Conservation (phyloP, 2,329 filamentous ascomycete species). For the Cercospora brassicicola region DNA sequence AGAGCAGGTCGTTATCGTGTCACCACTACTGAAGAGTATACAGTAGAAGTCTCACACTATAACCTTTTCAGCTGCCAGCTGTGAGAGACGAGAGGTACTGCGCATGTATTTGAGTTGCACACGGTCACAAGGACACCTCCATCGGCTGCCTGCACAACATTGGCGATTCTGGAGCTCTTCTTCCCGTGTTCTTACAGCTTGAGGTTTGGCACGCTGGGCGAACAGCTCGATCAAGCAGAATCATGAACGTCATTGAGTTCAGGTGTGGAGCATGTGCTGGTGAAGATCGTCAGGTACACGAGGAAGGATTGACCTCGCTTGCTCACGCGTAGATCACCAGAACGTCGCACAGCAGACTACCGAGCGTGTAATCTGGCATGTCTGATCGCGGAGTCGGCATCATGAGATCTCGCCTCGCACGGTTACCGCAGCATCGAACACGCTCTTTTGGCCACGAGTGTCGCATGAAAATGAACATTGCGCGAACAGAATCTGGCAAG, state of each 20-base stretch:
- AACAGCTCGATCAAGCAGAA: neutral
- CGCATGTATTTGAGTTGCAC: neutral
- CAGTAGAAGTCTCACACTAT: neutral
- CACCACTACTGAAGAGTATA: neutral
- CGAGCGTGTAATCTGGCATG: neutral
- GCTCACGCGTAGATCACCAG: neutral
- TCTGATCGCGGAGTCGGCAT: neutral
- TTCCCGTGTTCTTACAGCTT: neutral
- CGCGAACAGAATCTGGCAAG: too few species aligned
- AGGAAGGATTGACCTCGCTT: neutral
- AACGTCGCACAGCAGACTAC: neutral
- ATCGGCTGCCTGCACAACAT: neutral
- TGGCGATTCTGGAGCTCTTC: neutral
- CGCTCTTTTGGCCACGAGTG: too few species aligned
- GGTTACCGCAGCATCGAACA: too few species aligned
- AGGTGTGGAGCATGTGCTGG: neutral
- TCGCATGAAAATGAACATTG: too few species aligned
- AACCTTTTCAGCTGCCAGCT: neutral
- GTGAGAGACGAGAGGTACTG: neutral
- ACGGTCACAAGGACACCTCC: neutral
- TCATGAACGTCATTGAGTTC: neutral
- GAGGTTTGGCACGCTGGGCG: neutral
- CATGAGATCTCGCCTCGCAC: neutral
- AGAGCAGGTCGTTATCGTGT: neutral
- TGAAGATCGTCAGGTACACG: neutral